phyloP scores from a whole-genome alignment of 352 stramenopile species.

The Proteromonas lacertae region DNA sequence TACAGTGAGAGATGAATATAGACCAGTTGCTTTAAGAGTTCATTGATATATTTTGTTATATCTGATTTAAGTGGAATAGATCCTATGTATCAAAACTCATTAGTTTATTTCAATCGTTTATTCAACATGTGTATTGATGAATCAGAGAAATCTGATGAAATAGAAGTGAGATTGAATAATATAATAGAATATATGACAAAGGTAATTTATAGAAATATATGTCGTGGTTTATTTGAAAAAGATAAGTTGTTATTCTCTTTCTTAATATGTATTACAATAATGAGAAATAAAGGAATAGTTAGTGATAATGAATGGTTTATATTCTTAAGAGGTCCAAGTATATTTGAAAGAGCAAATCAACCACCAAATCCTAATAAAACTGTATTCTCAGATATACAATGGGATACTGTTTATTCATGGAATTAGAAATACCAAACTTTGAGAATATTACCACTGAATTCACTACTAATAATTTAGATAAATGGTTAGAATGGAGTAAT shows the following conservation, averaged over 20 bases:
- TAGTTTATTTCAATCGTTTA: conserved; percentile 36
- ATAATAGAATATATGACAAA: conserved; percentile 49
- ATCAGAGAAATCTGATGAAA: conserved; percentile 4
- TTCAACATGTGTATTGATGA: conserved; percentile 41
- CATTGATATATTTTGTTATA: conserved; percentile 62
- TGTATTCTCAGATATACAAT: conserved; percentile 27
- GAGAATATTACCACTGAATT: no score
- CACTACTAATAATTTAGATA: no score
- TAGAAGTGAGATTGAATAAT: conserved; percentile 24
- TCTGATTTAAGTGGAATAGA: conserved; percentile 40
- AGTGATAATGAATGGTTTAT: conserved; percentile 35
- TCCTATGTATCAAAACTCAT: conserved; percentile 65
- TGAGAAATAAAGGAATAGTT: conserved; percentile 32
- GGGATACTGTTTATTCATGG: conserved; percentile 33
- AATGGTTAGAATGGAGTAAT: no score
- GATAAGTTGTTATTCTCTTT: conserved; percentile 59
- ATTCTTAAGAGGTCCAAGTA: conserved; percentile 28
- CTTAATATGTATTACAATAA: conserved; percentile 66
- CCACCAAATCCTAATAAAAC: conserved; percentile 18
- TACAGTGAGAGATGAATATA: conserved; percentile 43
- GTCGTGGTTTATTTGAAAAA: conserved; percentile 49
- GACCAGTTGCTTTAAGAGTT: conserved; percentile 40
- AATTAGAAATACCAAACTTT: no score
- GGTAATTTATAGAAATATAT: conserved; percentile 69
- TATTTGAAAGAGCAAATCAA: conserved; percentile 4